Evolutionary conservation across 2,329 filamentous ascomycete genomes (phyloP).

Genomic region (Aspergillus melleus): DNA sequence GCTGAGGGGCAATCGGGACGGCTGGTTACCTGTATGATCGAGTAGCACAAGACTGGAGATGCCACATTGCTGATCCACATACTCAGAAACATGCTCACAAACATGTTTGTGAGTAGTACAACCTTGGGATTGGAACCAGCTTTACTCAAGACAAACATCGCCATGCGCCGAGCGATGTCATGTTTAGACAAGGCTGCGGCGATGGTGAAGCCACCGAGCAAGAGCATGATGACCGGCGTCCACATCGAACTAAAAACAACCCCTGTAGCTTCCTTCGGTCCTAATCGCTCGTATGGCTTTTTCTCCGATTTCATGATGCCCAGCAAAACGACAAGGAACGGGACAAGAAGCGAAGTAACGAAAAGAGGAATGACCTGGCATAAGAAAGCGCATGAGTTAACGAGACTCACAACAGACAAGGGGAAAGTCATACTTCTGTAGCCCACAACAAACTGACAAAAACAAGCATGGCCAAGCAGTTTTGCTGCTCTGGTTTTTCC

Average conservation of each 20-base stretch:
- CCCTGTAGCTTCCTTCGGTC: conserved; percentile 75
- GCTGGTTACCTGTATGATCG: conserved; percentile 77
- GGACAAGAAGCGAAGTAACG: conserved; percentile 90
- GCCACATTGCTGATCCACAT: conserved; percentile 99
- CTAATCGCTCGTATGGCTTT: conserved; percentile 67
- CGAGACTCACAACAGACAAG: neutral
- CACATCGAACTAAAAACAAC: conserved; percentile 96
- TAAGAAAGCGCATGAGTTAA: conserved; percentile 11
- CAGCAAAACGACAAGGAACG: conserved; percentile 86
- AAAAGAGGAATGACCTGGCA: conserved; percentile 86
- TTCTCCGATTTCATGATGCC: conserved; percentile 78
- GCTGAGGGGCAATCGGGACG: neutral
- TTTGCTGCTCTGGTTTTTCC: conserved; percentile 86
- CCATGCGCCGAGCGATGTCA: conserved; percentile 95
- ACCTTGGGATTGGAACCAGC: conserved; percentile 87
- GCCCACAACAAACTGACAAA: conserved; percentile 96
- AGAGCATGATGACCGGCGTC: conserved; percentile 98
- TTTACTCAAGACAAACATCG: conserved; percentile 93
- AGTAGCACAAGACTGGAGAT: conserved; percentile 93
- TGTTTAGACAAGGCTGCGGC: conserved; percentile 95
- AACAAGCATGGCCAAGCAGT: conserved; percentile 88
- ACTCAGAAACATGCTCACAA: conserved; percentile 93
- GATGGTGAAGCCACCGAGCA: conserved; percentile 93
- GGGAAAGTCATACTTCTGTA: conserved; percentile 69
- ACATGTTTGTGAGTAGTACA: conserved; percentile 96